phyloP scores from a whole-genome alignment of 129 eudicot genomes.

The Flaveria trinervia region DNA sequence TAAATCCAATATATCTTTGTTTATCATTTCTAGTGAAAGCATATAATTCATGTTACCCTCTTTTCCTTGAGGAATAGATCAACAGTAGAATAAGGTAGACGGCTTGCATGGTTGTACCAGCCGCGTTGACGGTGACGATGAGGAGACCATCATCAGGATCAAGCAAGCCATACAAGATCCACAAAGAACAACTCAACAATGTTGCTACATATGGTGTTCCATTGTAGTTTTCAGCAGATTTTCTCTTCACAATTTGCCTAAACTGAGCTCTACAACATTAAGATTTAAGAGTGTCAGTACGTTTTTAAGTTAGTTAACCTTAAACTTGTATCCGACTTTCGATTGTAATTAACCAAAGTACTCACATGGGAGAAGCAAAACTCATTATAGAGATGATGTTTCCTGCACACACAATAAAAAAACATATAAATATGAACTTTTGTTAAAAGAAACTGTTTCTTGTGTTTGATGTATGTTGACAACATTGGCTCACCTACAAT shows the following conservation, averaged over 20 bases:
- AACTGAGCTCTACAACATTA: constrained; percentile 52
- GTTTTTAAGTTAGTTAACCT: not conserved
- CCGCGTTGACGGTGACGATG: constrained; percentile 57
- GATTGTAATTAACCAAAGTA: not conserved
- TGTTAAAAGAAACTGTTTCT: constrained; percentile 1
- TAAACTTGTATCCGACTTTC: not conserved
- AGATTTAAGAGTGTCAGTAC: not conserved
- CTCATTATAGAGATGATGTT: constrained; percentile 33
- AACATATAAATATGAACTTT: not conserved
- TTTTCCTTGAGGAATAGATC: constrained; percentile 54
- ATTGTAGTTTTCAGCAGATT: constrained; percentile 62
- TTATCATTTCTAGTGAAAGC: not conserved
- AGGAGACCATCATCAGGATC: constrained; percentile 72
- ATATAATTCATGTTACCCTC: constrained; percentile 43
- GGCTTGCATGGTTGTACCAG: constrained; percentile 52
- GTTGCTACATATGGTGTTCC: constrained; percentile 72
- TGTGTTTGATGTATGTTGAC: not conserved
- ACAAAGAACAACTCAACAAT: constrained; percentile 60
- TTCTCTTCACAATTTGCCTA: constrained; percentile 53
- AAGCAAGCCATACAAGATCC: constrained; percentile 73
- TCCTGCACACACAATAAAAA: constrained; percentile 32
- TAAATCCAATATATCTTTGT: not conserved
- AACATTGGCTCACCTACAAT: constrained; percentile 28
- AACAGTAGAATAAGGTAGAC: constrained; percentile 51
- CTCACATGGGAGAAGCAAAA: constrained; percentile 43